phyloP scores from a whole-genome alignment of 768 basidiomycete species.

The Leccinum imitatum region DNA sequence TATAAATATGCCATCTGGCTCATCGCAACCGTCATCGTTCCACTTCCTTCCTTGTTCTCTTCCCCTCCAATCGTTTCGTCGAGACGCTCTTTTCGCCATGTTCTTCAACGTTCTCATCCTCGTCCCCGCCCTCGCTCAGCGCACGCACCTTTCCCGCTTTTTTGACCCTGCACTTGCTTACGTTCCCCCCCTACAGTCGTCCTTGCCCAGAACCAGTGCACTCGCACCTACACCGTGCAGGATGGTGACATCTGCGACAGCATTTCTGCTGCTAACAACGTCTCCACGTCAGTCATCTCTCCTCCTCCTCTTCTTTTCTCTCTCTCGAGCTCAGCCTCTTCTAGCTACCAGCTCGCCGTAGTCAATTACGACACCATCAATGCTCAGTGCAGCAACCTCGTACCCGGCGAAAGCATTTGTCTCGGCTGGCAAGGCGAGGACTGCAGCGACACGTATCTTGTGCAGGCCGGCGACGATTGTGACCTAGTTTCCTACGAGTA shows the following conservation, averaged over 20 bases:
- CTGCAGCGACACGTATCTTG: constrained; percentile 60
- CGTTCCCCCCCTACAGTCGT: constrained; percentile 15
- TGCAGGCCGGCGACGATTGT: constrained; percentile 58
- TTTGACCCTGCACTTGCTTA: constrained; percentile 7
- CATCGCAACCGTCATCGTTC: not conserved
- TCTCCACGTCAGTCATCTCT: constrained; percentile 54
- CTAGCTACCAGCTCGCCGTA: constrained; percentile 72
- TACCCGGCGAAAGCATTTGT: constrained; percentile 51
- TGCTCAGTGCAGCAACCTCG: constrained; percentile 57
- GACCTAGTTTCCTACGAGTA: constrained; percentile 40
- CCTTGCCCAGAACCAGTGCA: constrained; percentile 40
- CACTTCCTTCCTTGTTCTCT: not conserved
- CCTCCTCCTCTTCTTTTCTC: not conserved
- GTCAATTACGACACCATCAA: constrained; percentile 56
- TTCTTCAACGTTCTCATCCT: constrained; percentile 40
- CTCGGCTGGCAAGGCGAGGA: constrained; percentile 60
- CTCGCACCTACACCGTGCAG: constrained; percentile 59
- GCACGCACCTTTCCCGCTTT: constrained; percentile 29
- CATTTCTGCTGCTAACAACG: constrained; percentile 63
- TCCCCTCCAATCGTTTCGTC: constrained; percentile 19
- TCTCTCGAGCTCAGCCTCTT: not conserved
- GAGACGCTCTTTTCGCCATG: constrained; percentile 31
- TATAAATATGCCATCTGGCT: not conserved
- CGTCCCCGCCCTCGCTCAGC: constrained; percentile 45
- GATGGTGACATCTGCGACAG: constrained; percentile 66